Conservation (phyloP, 108 stramenopile genomes). For the Aurantiochytrium sp. region DNA sequence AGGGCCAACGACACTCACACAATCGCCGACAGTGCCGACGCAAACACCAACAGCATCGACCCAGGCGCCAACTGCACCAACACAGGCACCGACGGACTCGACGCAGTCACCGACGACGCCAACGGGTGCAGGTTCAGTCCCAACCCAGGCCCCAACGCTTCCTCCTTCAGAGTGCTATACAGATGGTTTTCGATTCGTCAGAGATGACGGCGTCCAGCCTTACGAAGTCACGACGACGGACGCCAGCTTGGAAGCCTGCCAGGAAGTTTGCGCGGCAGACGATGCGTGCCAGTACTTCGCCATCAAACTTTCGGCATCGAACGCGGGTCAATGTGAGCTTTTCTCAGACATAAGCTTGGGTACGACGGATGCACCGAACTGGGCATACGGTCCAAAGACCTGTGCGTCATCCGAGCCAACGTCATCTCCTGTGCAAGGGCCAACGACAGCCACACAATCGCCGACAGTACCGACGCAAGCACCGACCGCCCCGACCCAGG, state of each 20-base stretch:
- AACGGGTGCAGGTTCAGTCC: too few species aligned
- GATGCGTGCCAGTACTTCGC: background rate
- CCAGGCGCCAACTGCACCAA: too few species aligned
- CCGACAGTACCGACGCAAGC: too few species aligned
- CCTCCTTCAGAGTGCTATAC: background rate
- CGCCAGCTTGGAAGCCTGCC: background rate
- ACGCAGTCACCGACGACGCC: too few species aligned
- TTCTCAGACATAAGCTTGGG: background rate
- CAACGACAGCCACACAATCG: too few species aligned
- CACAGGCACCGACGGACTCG: too few species aligned
- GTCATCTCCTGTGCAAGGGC: too few species aligned
- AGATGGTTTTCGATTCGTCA: background rate
- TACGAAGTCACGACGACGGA: background rate
- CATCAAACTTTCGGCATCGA: background rate
- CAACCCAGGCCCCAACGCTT: background rate
- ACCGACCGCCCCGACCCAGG: too few species aligned
- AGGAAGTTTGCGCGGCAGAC: background rate
- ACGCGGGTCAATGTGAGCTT: background rate
- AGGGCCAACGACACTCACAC: too few species aligned
- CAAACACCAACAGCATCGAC: too few species aligned
- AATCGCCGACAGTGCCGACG: background rate
- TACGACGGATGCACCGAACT: background rate
- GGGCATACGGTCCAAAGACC: background rate
- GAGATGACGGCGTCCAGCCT: background rate
- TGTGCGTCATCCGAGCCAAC: background rate